phyloP scores from a whole-genome alignment of 1,139 yeast species.

The Magnusiomyces ingens region DNA sequence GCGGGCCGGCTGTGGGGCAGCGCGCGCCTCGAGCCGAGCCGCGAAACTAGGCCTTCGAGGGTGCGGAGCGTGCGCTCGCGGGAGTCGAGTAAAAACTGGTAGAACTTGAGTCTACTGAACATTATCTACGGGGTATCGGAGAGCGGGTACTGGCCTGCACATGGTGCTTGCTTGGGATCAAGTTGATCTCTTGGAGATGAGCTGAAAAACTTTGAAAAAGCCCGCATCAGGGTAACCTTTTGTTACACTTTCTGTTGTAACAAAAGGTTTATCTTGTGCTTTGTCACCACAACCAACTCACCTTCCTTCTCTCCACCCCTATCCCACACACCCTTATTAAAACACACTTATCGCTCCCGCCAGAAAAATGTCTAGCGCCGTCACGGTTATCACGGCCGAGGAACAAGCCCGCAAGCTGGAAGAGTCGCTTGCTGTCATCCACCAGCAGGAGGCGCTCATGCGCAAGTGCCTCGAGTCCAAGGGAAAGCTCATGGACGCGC shows the following conservation, averaged over 20 bases:
- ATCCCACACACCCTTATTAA: neutral
- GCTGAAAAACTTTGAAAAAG: too few species aligned
- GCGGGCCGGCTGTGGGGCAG: too few species aligned
- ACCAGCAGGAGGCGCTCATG: constrained; percentile 70
- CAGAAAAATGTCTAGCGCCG: constrained; percentile 14
- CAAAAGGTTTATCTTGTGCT: neutral
- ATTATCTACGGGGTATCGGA: too few species aligned
- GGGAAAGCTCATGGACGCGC: constrained; percentile 76
- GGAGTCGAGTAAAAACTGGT: too few species aligned
- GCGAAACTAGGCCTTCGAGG: too few species aligned
- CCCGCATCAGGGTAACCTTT: neutral
- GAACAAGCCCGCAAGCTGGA: constrained; percentile 34
- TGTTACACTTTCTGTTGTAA: neutral
- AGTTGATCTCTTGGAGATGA: too few species aligned
- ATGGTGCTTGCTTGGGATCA: too few species aligned
- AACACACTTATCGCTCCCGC: too few species aligned
- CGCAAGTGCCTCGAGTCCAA: constrained; percentile 61
- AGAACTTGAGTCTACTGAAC: too few species aligned
- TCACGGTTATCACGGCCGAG: constrained; percentile 14
- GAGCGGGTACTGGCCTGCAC: too few species aligned
- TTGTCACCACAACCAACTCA: neutral
- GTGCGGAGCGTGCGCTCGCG: too few species aligned
- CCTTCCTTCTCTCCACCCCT: neutral
- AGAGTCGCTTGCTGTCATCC: constrained; percentile 50
- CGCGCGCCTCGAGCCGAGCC: too few species aligned